Evolutionary conservation across 2,329 filamentous ascomycete species (phyloP).

Genomic region (Botrytis medusae): DNA sequence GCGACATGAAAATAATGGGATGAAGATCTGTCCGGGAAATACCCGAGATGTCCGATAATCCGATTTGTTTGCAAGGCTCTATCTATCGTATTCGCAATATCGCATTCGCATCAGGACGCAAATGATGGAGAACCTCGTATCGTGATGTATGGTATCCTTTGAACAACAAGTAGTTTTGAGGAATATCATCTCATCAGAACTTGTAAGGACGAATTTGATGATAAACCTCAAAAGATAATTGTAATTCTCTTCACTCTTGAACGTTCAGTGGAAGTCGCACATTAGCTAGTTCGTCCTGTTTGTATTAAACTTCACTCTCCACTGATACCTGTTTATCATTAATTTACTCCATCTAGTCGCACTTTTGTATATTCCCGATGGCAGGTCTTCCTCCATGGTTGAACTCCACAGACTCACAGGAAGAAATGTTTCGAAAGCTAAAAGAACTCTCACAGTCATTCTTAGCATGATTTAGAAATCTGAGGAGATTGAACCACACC

Average conservation of each 20-base stretch:
- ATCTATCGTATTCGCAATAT: background rate
- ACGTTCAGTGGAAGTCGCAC: background rate
- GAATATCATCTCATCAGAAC: background rate
- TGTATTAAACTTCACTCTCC: background rate
- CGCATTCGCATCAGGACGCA: background rate
- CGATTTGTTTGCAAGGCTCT: background rate
- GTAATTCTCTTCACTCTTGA: background rate
- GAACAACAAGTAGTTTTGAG: background rate
- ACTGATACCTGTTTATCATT: background rate
- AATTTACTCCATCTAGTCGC: background rate
- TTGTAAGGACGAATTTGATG: background rate
- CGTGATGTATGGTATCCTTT: background rate
- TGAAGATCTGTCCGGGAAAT: background rate
- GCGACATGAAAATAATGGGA: background rate
- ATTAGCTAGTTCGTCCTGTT: background rate
- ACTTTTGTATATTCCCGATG: background rate
- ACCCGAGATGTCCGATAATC: background rate
- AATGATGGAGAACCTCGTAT: background rate
- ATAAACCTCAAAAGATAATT: background rate
- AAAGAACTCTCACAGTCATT: background rate
- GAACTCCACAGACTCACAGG: background rate
- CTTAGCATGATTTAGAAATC: background rate
- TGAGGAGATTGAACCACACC: background rate
- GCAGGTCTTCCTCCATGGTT: background rate
- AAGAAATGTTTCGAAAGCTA: background rate